Conservation (phyloP, 192 early-diverging fungal species). For the Haplosporangium gracile region DNA sequence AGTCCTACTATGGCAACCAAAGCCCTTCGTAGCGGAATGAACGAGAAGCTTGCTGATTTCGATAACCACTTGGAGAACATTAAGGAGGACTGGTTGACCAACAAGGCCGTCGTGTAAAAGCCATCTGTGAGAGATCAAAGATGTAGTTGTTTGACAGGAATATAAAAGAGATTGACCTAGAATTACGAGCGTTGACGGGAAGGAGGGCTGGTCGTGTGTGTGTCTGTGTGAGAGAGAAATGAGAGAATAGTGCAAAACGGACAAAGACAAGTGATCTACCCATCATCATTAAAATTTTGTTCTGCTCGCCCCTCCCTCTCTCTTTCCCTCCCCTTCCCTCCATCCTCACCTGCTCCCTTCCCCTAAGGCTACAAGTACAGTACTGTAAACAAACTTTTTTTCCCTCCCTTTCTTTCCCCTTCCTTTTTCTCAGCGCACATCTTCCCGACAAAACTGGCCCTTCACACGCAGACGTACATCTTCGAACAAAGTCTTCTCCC, state of each 20-base stretch:
- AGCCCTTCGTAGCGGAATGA: constrained; percentile 55
- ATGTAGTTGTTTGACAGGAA: not conserved
- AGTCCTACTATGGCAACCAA: constrained; percentile 41
- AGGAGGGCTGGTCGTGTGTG: too few species aligned
- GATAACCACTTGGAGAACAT: constrained; percentile 79
- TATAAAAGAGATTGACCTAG: not conserved
- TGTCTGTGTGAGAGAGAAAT: too few species aligned
- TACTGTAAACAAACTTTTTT: not conserved
- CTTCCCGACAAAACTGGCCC: not conserved
- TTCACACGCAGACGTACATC: not conserved
- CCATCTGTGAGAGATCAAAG: not conserved
- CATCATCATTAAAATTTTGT: not conserved
- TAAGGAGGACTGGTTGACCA: constrained; percentile 72
- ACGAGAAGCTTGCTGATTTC: constrained; percentile 71
- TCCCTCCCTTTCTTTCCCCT: not conserved
- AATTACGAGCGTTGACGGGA: too few species aligned
- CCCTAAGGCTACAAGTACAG: too few species aligned
- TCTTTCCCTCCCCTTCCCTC: too few species aligned
- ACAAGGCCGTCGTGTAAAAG: constrained; percentile 32
- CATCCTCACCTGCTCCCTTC: too few species aligned
- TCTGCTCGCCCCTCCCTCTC: too few species aligned
- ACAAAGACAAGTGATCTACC: not conserved
- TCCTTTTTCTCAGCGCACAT: not conserved
- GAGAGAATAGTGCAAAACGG: too few species aligned
- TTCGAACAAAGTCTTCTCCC: not conserved